Base-by-base conservation (phyloP, 2,329 filamentous ascomycete species). In the Trichoderma harzianum region DNA sequence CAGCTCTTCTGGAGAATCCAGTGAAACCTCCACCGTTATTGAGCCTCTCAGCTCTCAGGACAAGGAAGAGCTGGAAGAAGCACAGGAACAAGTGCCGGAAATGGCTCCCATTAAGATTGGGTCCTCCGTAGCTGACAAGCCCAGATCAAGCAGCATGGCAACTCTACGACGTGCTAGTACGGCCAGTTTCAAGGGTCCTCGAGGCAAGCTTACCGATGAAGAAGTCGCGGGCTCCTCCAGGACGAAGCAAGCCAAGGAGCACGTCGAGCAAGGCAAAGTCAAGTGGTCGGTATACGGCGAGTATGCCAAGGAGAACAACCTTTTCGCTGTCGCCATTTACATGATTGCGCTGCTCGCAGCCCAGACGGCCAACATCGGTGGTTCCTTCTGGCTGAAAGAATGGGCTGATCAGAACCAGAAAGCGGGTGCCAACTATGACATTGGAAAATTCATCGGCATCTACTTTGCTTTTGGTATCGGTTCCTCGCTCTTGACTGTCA, bases 381-480 rank as follows among this genome's bases (percentile, higher is more conserved):
- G 93, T 73, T 97, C 90, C 75, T 88, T 97, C 72, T 99, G 97
- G 97, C 88, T 99, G 73, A 98, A 98, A 84, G 85, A 90, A 72
- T 99, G 96, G 96, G 89, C 96, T 14, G 93, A 98, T 74, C 81
- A 83, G 72, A 99, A 98, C 79, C 87, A 91, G 76, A 78, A 85
- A 43, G 83, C 85, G 72, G 90, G 91, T 63, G 81, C 83, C 61
- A 98, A 98, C 79, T 87, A 89, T 10, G 78, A 95, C 47, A 88
- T 97, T 72, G 95, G 92, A 76, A 97, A 93, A 82, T 99, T 94
- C 79, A 93, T 99, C 78, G 94, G 95, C 72, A 90, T 99, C 75
- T 99, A 99, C 83, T 96, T 99, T 82, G 94, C 92, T 18, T 93
- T 99, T 82, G 97, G 96, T 62, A 88, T 99, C 66, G 95, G 95